Base-by-base conservation (phyloP, 768 basidiomycete species). In the Boletus vermiculosoides region DNA sequence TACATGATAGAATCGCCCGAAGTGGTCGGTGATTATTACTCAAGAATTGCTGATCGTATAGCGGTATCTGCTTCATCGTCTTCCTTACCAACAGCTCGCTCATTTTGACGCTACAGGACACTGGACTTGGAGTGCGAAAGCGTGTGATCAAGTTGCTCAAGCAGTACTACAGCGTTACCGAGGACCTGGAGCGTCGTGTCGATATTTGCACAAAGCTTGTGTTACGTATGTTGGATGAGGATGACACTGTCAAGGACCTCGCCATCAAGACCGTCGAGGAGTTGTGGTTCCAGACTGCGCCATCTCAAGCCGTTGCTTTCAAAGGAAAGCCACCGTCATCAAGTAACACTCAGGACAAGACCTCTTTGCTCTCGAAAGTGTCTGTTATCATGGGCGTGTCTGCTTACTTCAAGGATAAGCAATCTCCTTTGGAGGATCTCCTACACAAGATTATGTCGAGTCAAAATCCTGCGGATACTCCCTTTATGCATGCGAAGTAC, bases 61-160 rank as follows among this genome's bases (percentile, higher is more conserved):
- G 89, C 91, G 39, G 95, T 97, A 73, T 69, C 84, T 75, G 0
- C 33, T 20, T 37, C n/a, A 33, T 18, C 16, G 20, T 31, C 18
- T 25, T 20, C 41, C 34, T 50, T 1, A 12, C 20, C 22, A 25
- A 28, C 13, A n/a, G 2, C 34, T 51, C 18, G 18, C 47, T 63
- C 34, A 61, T 41, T 5, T 47, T 16, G 28, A 50, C 25, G 22
- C 30, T 16, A 36, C 61, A 98, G 96, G 97, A 99, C 69, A 90
- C 95, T 51, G 96, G 97, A 6, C 80, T 98, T 18, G 85, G 86
- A 33, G 97, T 99, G 5, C 82, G 97, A 31, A 98, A 98, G 70
- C 86, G 96, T 4, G 96, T 98, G 52, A 92, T 99, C 77, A 98
- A 96, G 74, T 77, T 99, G 1, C 80, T 99, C 39, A 92, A 89